These are phyloP conservation scores for Candida pseudoviswanathii DNA, from an alignment of 1,139 yeast genomes.

Conservation along the genomic window DNA sequence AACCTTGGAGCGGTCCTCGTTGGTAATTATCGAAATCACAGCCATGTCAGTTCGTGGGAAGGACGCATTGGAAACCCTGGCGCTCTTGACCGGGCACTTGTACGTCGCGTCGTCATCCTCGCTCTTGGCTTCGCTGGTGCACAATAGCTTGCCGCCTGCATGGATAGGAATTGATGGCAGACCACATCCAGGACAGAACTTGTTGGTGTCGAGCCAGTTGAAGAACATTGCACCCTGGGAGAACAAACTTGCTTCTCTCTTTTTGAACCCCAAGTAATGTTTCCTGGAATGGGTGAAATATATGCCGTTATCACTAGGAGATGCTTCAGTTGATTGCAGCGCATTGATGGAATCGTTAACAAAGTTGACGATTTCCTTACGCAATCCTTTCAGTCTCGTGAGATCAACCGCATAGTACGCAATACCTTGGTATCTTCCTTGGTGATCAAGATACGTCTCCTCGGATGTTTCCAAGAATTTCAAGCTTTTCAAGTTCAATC, in stretches of 20 bases:
- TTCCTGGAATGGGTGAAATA: slow-evolving; percentile 39
- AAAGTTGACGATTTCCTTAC: slow-evolving; percentile 23
- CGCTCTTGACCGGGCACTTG: slow-evolving; percentile 57
- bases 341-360: slow-evolving; percentile 18
- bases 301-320: slow-evolving; percentile 19
- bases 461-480: slow-evolving; percentile 28
- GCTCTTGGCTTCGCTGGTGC: slow-evolving; percentile 40
- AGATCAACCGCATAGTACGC: slow-evolving; percentile 82
- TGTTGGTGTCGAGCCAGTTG: slow-evolving; percentile 80
- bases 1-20: slow-evolving; percentile 59
- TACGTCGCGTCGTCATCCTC: slow-evolving; percentile 20
- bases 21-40: slow-evolving; percentile 76
- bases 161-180: slow-evolving; percentile 65
- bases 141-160: slow-evolving; percentile 79
- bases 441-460: slow-evolving; percentile 42
- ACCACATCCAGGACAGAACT: slow-evolving; percentile 91
- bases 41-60: slow-evolving; percentile 94
- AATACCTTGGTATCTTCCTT: slow-evolving; percentile 62
- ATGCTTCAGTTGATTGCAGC: slow-evolving; percentile 12
- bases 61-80: slow-evolving; percentile 61
- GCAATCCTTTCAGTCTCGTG: slow-evolving; percentile 32
- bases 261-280: slow-evolving; percentile 36
- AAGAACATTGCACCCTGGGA: slow-evolving; percentile 84
- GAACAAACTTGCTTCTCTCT: slow-evolving; percentile 62
- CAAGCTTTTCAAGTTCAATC: slow-evolving; percentile 31